Base-by-base conservation (phyloP, 768 basidiomycete species). In the Sporobolomyces pararoseus region DNA sequence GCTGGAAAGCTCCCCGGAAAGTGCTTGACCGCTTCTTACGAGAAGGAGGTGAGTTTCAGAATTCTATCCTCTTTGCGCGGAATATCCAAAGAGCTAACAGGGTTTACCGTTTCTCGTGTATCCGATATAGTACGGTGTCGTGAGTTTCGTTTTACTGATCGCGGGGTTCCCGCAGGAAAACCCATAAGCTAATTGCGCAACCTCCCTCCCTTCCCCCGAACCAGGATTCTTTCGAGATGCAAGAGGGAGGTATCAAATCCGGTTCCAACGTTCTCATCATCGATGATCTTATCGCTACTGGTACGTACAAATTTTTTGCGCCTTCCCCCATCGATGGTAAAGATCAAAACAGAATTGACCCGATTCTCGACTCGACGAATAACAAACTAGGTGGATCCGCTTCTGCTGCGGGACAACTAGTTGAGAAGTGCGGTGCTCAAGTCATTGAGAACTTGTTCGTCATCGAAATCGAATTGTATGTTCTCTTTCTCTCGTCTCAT, bases 271-370 rank as follows among this genome's bases (percentile, higher is more conserved):
- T 93, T 27, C 79, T 99, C 53, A 83, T 99, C 51, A 83, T 99
- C 32, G 96, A 99, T 80, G 96, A 99, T 79, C 83, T 99, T 47
- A 90, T 99, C 72, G 96, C 96, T 0, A 97, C 95, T 35, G 95
- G 94, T 89, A n/a, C n/a, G n/a, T n/a, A n/a, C n/a, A n/a, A n/a
- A n/a, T n/a, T n/a, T n/a, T n/a, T n/a, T n/a, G n/a, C n/a, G n/a
- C n/a, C n/a, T n/a, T n/a, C n/a, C n/a, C n/a, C n/a, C n/a, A n/a
- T n/a, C n/a, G n/a, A n/a, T n/a, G n/a, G n/a, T n/a, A n/a, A n/a
- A n/a, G n/a, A n/a, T n/a, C n/a, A n/a, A n/a, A n/a, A n/a, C n/a
- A n/a, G n/a, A n/a, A n/a, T n/a, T n/a, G n/a, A n/a, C n/a, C n/a
- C n/a, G n/a, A n/a, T n/a, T n/a, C n/a, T n/a, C n/a, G n/a, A n/a